A percentile compares a stretch with the other conserved stretches of the same genome.
These are phyloP conservation scores for Micractinium sp. DNA, from an alignment of 139 green algal genomes.

Conservation along the genomic window DNA sequence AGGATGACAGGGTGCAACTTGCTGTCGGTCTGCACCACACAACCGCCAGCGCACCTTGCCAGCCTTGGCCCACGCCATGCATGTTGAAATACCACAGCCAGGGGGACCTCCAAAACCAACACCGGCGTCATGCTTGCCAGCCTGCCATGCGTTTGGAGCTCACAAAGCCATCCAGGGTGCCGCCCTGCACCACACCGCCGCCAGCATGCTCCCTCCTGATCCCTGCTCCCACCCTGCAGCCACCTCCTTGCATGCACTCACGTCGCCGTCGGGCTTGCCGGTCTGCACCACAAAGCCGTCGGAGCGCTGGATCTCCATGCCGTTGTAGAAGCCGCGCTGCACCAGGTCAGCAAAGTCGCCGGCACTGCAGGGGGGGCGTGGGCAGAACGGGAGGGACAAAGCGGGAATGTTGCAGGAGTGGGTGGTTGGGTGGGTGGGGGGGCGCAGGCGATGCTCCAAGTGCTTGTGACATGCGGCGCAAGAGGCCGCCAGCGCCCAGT, in stretches of 20 bases:
- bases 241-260: neutral
- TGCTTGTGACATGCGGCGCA: neutral
- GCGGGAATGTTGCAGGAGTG: neutral
- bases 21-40: neutral
- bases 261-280: conserved; percentile 81
- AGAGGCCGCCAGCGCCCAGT: neutral
- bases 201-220: neutral
- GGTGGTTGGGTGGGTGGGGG: neutral
- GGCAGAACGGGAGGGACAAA: neutral
- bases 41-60: neutral
- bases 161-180: no score
- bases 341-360: conserved; percentile 98
- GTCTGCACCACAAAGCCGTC: conserved; percentile 99
- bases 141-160: no score
- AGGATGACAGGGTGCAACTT: no score
- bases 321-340: conserved; percentile 89
- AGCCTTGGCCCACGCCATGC: no score
- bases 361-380: conserved; percentile 11
- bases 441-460: neutral
- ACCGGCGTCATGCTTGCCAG: no score
- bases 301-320: conserved; percentile 95
- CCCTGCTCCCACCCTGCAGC: neutral
- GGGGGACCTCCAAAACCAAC: no score
- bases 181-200: no score
- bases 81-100: no score